phyloP scores from a whole-genome alignment of 2,329 filamentous ascomycete species.

The Metarhizium robertsii region DNA sequence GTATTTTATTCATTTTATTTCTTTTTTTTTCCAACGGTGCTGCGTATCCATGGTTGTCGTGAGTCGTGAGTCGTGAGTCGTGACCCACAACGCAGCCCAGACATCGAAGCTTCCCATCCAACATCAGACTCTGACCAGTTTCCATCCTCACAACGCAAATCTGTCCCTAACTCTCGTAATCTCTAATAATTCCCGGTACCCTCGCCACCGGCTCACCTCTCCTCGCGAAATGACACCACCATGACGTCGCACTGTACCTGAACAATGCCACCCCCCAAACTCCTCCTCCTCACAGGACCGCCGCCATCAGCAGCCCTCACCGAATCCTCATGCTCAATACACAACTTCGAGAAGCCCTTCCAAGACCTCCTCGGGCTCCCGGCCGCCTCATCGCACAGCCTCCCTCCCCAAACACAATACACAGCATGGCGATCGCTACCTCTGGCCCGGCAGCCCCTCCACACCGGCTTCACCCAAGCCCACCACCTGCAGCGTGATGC shows the following conservation, averaged over 20 bases:
- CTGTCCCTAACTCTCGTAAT: too few relatives aligned
- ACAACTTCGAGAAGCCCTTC: slow-evolving; percentile 16
- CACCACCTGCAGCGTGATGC: slow-evolving; percentile 22
- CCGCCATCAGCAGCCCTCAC: slow-evolving; percentile 21
- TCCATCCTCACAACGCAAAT: too few relatives aligned
- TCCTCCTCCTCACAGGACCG: slow-evolving; percentile 30
- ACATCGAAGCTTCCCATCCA: too few relatives aligned
- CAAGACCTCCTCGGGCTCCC: slow-evolving; percentile 15
- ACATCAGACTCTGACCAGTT: too few relatives aligned
- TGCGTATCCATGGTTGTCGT: too few relatives aligned
- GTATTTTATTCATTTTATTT: too few relatives aligned
- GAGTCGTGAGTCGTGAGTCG: too few relatives aligned
- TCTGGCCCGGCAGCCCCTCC: slow-evolving; percentile 33
- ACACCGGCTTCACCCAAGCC: slow-evolving; percentile 43
- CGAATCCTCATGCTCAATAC: slow-evolving; percentile 20
- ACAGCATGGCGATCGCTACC: slow-evolving; percentile 47
- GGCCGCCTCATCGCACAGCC: background rate
- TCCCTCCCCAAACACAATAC: slow-evolving; percentile 6
- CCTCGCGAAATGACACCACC: too few relatives aligned
- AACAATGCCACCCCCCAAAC: slow-evolving; percentile 10
- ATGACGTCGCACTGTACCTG: background rate
- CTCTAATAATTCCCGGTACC: too few relatives aligned
- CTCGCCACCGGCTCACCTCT: too few relatives aligned
- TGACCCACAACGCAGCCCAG: too few relatives aligned
- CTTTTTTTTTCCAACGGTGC: too few relatives aligned